Conservation (phyloP, 352 stramenopile species). For the Phytophthora citricola region DNA sequence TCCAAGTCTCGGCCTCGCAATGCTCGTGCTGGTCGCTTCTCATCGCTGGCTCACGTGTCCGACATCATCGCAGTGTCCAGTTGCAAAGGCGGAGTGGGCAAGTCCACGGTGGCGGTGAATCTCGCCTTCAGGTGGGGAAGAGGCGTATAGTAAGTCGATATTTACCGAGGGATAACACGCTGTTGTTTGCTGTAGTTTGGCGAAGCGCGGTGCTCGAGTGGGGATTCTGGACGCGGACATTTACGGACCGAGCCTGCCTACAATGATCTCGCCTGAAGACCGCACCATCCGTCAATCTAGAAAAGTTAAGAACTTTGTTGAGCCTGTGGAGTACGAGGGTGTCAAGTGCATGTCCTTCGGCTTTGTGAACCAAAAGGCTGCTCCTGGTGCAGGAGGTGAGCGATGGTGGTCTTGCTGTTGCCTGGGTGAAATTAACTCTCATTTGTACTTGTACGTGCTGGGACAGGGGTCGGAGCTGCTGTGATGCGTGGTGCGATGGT, state of each 20-base stretch:
- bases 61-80: conserved; percentile 93
- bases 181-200: conserved; percentile 55
- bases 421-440: conserved; percentile 8
- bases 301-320: conserved; percentile 76
- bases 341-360: conserved; percentile 95
- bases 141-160: neutral
- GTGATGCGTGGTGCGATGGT: conserved; percentile 99
- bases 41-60: conserved; percentile 77
- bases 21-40: conserved; percentile 73
- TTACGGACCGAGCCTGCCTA: conserved; percentile 98
- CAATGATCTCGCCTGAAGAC: conserved; percentile 91
- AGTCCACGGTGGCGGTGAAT: conserved; percentile 99
- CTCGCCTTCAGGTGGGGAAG: conserved; percentile 91
- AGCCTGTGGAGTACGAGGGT: conserved; percentile 87
- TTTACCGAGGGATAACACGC: neutral
- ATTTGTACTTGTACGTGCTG: conserved; percentile 4
- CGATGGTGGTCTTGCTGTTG: too few relatives aligned
- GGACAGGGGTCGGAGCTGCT: conserved; percentile 77
- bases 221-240: conserved; percentile 99
- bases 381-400: conserved; percentile 73
- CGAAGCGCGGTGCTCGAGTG: conserved; percentile 92
- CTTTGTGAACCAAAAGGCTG: conserved; percentile 90
- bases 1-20: conserved; percentile 69
- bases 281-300: conserved; percentile 72
- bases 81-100: conserved; percentile 98